These are phyloP conservation scores for Aspergillus fructus DNA, from an alignment of 2,329 filamentous ascomycete genomes.

Conservation along the genomic window DNA sequence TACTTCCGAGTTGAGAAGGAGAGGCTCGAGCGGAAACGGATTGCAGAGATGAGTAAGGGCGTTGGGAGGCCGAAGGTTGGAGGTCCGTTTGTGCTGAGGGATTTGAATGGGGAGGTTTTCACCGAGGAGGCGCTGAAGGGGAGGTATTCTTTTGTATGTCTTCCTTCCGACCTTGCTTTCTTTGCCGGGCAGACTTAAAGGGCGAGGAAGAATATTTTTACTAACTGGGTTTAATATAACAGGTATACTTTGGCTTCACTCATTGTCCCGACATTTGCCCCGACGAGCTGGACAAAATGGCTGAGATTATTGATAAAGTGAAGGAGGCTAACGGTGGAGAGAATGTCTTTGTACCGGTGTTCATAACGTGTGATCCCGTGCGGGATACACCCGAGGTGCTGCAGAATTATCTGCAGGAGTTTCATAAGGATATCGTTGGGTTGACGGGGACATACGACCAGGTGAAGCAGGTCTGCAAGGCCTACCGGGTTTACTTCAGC, in stretches of 20 bases:
- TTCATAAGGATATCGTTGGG: constrained; percentile 82
- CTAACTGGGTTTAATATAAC: constrained; percentile 6
- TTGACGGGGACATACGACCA: constrained; percentile 92
- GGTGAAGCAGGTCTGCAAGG: constrained; percentile 92
- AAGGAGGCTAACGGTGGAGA: constrained; percentile 38
- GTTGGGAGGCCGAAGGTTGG: constrained; percentile 92
- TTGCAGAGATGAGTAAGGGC: constrained; percentile 90
- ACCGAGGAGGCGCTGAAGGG: constrained; percentile 81
- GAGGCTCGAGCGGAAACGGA: constrained; percentile 81
- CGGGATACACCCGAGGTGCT: constrained; percentile 84
- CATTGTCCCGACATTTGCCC: constrained; percentile 99
- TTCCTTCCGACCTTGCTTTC: neutral
- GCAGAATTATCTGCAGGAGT: constrained; percentile 83
- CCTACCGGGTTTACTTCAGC: constrained; percentile 95
- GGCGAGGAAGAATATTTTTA: neutral
- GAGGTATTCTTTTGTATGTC: constrained; percentile 62
- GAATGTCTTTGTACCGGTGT: constrained; percentile 68
- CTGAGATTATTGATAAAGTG: constrained; percentile 80
- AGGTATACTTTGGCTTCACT: constrained; percentile 98
- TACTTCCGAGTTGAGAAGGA: constrained; percentile 95
- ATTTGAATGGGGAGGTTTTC: constrained; percentile 77
- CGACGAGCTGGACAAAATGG: constrained; percentile 99
- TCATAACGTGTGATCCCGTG: constrained; percentile 93
- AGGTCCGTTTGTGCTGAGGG: constrained; percentile 76
- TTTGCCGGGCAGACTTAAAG: neutral